Base-by-base conservation (phyloP, 345 rosid species). In the Murraya paniculata region DNA sequence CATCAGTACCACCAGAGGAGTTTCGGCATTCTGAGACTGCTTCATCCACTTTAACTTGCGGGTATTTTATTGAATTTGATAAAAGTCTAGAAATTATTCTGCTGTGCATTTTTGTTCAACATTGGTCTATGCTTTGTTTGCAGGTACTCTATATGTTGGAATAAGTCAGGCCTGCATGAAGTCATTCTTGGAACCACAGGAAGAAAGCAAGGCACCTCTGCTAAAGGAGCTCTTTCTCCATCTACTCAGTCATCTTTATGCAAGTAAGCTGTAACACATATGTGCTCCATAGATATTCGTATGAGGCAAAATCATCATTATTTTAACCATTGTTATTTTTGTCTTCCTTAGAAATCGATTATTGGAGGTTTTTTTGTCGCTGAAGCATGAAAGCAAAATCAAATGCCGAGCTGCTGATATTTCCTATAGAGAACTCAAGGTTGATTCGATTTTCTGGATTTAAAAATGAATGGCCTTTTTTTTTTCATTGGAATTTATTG, bases 141-240 rank as follows among this genome's bases (percentile, higher is more conserved):
- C 79, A 96, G 98, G 83, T 96, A 92, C 81, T 94, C 97, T 56
- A 78, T 94, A 73, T 90, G 94, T 82, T 96, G 99, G 99, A 94
- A 94, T 80, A 91, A 84, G 71, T 88, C 86, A 74, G 95, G 95
- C 66, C 87, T 94, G 85, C 97, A 90, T 82, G 98, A 95, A 86
- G 99, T 92, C 31, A 73, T 92, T 82, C 97, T 94, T 71, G 98
- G 98, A 79, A 96, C 98, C 64, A 91, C 91, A 0, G 98, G 99
- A 59, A 90, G 97, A 84, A 94, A 94, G 86, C 99, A 94, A 83
- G 99, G 99, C 35, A 89, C 98, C 58, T 93, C 98, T 71, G 86
- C 94, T 58, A 95, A 89, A 89, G 93, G 94, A 75, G 93, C 97
- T 48, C 80, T 88, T 75, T 89, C 86, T 78, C 97, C 90, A 76